Evolutionary conservation across 805 yeast species (phyloP).

Genomic region (Myxozyma sirexii): DNA sequence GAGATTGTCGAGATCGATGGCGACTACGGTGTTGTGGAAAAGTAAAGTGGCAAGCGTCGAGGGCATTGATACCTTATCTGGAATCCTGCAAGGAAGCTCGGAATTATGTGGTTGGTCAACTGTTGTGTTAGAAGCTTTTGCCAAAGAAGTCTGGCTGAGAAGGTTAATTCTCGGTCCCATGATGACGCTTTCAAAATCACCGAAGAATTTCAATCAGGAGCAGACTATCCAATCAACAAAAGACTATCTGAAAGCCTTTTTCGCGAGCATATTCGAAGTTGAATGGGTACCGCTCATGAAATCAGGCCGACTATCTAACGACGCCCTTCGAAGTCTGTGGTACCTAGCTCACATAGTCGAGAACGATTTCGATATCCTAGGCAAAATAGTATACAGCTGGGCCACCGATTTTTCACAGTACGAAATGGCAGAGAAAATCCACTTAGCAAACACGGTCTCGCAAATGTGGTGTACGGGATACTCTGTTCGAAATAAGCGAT

Average conservation of each 20-base stretch:
- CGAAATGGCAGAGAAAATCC: neutral
- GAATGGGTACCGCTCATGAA: constrained; percentile 14
- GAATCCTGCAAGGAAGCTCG: neutral
- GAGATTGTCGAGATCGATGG: neutral
- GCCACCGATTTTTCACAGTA: neutral
- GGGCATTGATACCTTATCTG: neutral
- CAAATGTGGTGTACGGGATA: constrained; percentile 30
- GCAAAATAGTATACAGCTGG: constrained; percentile 10
- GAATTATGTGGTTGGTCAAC: constrained; percentile 26
- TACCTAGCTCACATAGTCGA: constrained; percentile 13
- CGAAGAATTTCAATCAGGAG: neutral
- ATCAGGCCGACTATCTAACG: constrained; percentile 22
- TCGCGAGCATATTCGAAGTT: constrained; percentile 10
- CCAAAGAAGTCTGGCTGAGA: constrained; percentile 13
- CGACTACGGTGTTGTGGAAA: constrained; percentile 19
- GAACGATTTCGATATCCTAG: constrained; percentile 20
- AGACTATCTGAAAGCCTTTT: constrained; percentile 4
- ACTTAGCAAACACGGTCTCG: constrained; percentile 9
- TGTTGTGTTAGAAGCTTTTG: constrained; percentile 4
- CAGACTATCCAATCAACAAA: too few species aligned
- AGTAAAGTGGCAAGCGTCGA: neutral
- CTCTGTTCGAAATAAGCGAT: constrained; percentile 8
- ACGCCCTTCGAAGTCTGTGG: constrained; percentile 26
- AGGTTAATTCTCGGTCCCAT: constrained; percentile 1
- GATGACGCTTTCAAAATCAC: neutral